Evolutionary conservation across 2,329 filamentous ascomycete species (phyloP).

Genomic region (Paraphaeosphaeria minitans): DNA sequence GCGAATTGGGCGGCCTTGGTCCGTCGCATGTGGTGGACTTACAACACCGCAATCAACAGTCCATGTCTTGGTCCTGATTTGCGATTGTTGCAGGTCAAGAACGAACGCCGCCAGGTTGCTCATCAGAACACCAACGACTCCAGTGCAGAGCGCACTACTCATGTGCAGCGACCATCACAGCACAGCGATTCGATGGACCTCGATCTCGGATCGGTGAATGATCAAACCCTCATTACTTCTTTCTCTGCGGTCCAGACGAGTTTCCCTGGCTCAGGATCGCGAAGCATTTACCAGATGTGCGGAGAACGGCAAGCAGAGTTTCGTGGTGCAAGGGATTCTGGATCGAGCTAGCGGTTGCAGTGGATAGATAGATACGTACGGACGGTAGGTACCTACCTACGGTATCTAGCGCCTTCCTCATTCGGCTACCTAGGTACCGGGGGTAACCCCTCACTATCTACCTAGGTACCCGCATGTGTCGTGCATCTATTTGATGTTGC

Average conservation of each 20-base stretch:
- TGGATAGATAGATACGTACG: too few species aligned
- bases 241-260: slow-evolving; percentile 1
- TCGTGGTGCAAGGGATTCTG: not conserved
- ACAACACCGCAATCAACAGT: slow-evolving; percentile 25
- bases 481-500: slow-evolving; percentile 7
- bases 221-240: not conserved
- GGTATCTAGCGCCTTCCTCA: slow-evolving; percentile 17
- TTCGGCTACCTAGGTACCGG: too few species aligned
- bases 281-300: slow-evolving; percentile 5
- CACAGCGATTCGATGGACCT: slow-evolving; percentile 3
- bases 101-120: slow-evolving; percentile 17
- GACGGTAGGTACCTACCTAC: too few species aligned
- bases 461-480: slow-evolving; percentile 10
- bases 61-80: slow-evolving; percentile 25
- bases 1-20: not conserved
- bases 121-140: slow-evolving; percentile 9
- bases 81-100: slow-evolving; percentile 25
- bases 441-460: slow-evolving; percentile 17
- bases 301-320: slow-evolving; percentile 5
- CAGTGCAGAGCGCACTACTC: not conserved
- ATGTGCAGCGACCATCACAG: not conserved
- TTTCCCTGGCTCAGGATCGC: not conserved
- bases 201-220: not conserved
- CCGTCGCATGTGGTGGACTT: slow-evolving; percentile 23
- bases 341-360: not conserved